Evolutionary conservation across 257 asterid genomes (phyloP).

Genomic region (Solanum tarijense): DNA sequence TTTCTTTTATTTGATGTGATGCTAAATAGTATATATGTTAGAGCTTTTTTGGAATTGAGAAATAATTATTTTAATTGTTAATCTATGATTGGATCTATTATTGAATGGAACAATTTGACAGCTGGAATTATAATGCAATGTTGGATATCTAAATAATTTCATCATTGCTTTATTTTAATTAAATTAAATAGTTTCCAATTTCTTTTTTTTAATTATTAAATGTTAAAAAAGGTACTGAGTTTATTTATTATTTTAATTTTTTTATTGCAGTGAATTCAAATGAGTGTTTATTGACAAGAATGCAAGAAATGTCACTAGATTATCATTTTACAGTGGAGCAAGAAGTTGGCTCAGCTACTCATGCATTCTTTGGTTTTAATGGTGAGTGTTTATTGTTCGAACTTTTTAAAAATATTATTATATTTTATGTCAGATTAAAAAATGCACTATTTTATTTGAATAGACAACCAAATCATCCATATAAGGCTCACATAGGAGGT

Average conservation of each 20-base stretch:
- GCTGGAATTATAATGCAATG: neutral
- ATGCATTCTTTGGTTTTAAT: constrained; percentile 97
- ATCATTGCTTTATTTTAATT: neutral
- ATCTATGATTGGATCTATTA: neutral
- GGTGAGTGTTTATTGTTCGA: constrained; percentile 16
- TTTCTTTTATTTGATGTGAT: neutral
- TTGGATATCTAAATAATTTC: neutral
- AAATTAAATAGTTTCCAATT: neutral
- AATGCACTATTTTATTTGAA: neutral
- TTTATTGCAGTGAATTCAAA: constrained; percentile 64
- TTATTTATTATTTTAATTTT: neutral
- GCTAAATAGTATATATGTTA: neutral
- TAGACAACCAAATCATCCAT: too few species aligned
- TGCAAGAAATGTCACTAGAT: constrained; percentile 97
- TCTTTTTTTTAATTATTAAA: neutral
- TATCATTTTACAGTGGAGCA: constrained; percentile 92
- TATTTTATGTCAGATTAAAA: neutral
- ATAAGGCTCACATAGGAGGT: too few species aligned
- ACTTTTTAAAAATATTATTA: neutral
- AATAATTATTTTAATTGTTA: neutral
- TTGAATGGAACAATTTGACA: neutral
- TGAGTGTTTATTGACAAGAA: constrained; percentile 86
- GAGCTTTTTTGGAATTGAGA: neutral
- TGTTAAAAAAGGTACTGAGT: neutral
- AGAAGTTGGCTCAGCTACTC: constrained; percentile 97